Percentiles rank a stretch among this genome's conserved stretches.
phyloP scores from a whole-genome alignment of 768 basidiomycete species.

The Tubosaeta brunneosetosa region DNA sequence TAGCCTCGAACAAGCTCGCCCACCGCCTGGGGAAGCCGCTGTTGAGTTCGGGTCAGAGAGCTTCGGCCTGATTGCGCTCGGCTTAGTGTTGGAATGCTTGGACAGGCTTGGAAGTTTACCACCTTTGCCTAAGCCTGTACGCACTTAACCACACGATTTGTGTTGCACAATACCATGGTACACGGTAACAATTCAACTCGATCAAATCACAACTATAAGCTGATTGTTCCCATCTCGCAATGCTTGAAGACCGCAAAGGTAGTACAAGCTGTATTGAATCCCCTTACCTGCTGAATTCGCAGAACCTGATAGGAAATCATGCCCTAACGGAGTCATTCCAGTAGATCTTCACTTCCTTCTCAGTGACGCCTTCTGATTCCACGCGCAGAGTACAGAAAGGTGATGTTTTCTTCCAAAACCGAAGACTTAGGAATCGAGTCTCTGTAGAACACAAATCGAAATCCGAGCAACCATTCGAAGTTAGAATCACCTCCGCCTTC shows the following conservation, averaged over 20 bases:
- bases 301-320: constrained; percentile 8
- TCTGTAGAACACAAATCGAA: constrained; percentile 8
- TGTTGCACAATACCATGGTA: constrained; percentile 16
- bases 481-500: constrained; percentile 16
- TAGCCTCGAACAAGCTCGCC: constrained; percentile 36
- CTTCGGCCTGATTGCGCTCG: constrained; percentile 64
- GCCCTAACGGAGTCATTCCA: constrained; percentile 4
- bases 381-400: constrained; percentile 12
- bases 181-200: constrained; percentile 12
- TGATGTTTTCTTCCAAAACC: neutral
- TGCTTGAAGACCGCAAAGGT: constrained; percentile 14
- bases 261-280: neutral
- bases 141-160: neutral
- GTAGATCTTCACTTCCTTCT: constrained; percentile 8
- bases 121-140: constrained; percentile 10
- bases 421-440: neutral
- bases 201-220: neutral
- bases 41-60: constrained; percentile 52
- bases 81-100: constrained; percentile 54
- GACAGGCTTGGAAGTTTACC: constrained; percentile 36
- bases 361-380: neutral
- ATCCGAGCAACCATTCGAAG: constrained; percentile 21
- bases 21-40: constrained; percentile 9
- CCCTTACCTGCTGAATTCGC: neutral
- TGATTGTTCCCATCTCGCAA: neutral